Evolutionary conservation across 352 stramenopile genomes (phyloP).

Genomic region (Hyphochytrium catenoides): DNA sequence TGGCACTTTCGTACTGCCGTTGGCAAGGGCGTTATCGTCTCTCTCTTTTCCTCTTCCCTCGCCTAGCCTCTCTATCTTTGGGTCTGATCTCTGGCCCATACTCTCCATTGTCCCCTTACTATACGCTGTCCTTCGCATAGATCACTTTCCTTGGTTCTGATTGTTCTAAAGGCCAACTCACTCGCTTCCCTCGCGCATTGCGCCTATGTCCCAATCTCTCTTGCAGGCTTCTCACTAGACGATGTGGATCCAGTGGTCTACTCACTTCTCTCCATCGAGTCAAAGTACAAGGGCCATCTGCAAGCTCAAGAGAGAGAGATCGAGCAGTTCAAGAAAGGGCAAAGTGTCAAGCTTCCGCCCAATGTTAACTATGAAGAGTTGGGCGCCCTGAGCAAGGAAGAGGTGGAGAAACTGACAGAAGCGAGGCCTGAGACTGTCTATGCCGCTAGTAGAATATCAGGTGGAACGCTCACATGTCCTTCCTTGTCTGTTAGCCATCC

Average conservation of each 20-base stretch:
- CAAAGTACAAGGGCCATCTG: conserved; percentile 82
- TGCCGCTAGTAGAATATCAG: conserved; percentile 79
- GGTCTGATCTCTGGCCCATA: too few species aligned
- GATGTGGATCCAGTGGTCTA: conserved; percentile 19
- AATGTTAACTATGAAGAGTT: conserved; percentile 73
- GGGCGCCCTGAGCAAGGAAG: conserved; percentile 86
- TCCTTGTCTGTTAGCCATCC: too few species aligned
- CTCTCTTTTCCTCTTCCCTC: too few species aligned
- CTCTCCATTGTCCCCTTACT: conserved; percentile 32
- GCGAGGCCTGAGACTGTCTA: conserved; percentile 74
- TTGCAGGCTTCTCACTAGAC: too few species aligned
- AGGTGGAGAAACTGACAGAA: conserved; percentile 70
- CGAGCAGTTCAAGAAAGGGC: conserved; percentile 73
- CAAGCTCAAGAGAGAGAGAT: conserved; percentile 85
- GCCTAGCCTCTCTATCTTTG: too few species aligned
- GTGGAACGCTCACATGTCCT: too few species aligned
- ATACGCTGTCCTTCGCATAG: conserved; percentile 13
- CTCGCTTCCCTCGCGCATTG: conserved; percentile 18
- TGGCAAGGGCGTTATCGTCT: too few species aligned
- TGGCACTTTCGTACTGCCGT: too few species aligned
- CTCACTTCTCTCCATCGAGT: conserved; percentile 52
- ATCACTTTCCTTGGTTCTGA: background rate
- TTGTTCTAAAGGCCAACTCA: conserved; percentile 8
- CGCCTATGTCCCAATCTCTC: conserved; percentile 25
- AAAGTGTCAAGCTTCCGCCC: conserved; percentile 74